Conservation (phyloP, 208 protist genomes). For the Balamuthia mandrillaris region DNA sequence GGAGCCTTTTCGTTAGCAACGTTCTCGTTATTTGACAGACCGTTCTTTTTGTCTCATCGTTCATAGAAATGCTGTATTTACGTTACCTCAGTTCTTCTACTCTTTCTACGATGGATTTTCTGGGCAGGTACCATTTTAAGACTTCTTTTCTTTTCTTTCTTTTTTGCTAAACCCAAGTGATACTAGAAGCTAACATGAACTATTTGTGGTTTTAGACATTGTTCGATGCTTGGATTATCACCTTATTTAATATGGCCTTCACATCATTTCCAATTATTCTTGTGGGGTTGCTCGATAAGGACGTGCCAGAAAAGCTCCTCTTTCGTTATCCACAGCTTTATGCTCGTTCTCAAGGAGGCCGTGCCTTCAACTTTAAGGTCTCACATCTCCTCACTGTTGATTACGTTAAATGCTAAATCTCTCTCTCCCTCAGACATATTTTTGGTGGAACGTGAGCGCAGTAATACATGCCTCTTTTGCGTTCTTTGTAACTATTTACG, state of each 20-base stretch:
- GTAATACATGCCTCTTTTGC: slow-evolving; percentile 45
- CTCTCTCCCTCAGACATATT: slow-evolving; percentile 4
- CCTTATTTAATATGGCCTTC: slow-evolving; percentile 51
- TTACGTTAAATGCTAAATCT: neutral
- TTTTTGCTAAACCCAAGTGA: neutral
- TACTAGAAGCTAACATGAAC: neutral
- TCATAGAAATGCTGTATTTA: slow-evolving; percentile 78
- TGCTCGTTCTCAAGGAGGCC: neutral
- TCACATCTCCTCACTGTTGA: neutral
- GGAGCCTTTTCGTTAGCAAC: too few relatives aligned
- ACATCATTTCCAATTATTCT: slow-evolving; percentile 46
- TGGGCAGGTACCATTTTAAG: slow-evolving; percentile 50
- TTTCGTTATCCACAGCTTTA: slow-evolving; percentile 27
- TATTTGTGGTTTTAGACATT: slow-evolving; percentile 46
- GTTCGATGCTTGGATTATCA: slow-evolving; percentile 29
- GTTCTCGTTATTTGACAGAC: slow-evolving; percentile 83
- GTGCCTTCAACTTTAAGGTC: slow-evolving; percentile 31
- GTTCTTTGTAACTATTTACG: neutral
- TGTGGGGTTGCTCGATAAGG: slow-evolving; percentile 30
- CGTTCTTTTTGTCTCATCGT: slow-evolving; percentile 81
- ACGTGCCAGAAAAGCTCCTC: slow-evolving; percentile 23
- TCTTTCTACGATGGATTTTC: slow-evolving; percentile 83
- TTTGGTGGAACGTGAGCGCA: slow-evolving; percentile 46
- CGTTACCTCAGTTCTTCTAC: slow-evolving; percentile 82
- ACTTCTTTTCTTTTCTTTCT: neutral